A percentile compares a stretch with the other conserved stretches of the same genome.
These are phyloP conservation scores for Fusarium fracticaudum DNA, from an alignment of 2,329 filamentous ascomycete species.

Conservation along the genomic window DNA sequence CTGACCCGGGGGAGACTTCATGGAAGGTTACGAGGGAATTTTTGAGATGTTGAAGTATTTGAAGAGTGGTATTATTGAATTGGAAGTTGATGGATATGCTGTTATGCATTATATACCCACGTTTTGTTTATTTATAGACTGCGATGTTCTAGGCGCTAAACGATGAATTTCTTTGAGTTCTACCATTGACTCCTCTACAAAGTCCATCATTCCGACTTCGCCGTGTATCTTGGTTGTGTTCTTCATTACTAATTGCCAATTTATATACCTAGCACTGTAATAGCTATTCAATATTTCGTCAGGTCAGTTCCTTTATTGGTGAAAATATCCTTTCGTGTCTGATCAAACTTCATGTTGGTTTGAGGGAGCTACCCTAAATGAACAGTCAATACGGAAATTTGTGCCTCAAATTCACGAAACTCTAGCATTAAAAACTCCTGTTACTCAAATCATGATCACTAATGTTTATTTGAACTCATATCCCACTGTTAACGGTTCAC, in stretches of 20 bases:
- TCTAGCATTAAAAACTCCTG: accelerated
- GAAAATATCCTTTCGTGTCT: too few species aligned
- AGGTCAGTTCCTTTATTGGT: too few species aligned
- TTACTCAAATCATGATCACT: too few species aligned
- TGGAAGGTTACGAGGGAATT: slow-evolving; percentile 47
- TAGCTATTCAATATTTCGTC: accelerated
- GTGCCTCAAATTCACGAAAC: too few species aligned
- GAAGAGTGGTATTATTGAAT: not conserved
- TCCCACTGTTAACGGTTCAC: accelerated
- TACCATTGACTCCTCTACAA: accelerated
- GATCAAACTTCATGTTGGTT: accelerated
- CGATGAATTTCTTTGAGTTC: accelerated
- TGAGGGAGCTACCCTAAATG: not conserved
- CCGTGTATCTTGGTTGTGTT: accelerated
- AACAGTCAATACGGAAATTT: not conserved
- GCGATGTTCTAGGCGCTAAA: too few species aligned
- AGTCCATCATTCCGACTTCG: accelerated
- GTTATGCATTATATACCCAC: not conserved
- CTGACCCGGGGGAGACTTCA: slow-evolving; percentile 30
- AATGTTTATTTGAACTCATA: too few species aligned
- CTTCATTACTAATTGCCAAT: accelerated
- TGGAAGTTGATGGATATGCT: not conserved
- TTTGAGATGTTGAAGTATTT: slow-evolving; percentile 22
- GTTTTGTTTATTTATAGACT: not conserved
- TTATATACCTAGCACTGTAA: accelerated